Evolutionary conservation across 1,284 basidiomycete species (phyloP), one percentile per base, ranked within the genome.

Genomic region (Laetiporus sulphureus): DNA sequence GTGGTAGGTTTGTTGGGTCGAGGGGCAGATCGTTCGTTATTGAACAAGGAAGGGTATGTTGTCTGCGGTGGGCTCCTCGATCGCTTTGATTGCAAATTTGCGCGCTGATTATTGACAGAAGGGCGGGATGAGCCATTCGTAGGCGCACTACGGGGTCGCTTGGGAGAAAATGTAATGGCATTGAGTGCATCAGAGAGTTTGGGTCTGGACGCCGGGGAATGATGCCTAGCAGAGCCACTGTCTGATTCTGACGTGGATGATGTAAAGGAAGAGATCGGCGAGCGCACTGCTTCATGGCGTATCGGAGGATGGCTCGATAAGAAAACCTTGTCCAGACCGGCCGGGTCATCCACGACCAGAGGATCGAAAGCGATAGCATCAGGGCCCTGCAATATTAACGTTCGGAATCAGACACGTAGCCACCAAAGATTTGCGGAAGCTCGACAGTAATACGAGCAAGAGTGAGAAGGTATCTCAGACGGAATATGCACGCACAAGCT

Each of bases 151-250:
- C 79, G 73, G 0, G 82, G 84, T 10, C 83, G 73, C 54, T 79
- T 79, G 3, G 82, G 83, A 11, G 83, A 85, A 58, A 84, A 82
- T 0, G 76, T 71, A 27, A 79, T 71, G 21, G 73, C 73, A 18
- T 74, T 70, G 8, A 87, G 68, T 3, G 81, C 73, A 50, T 86
- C 83, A 2, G 79, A 69, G 20, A 87, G 67, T 53, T 75, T 81
- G 5, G 79, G 78, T 33, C 79, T 71, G 8, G 70, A 51, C 38
- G 50, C 46, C 3, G 39, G 44, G 27, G 51, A 49, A 36, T 55
- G 49, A n/a, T 51, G 46, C 36, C 55, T 45, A 20, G 60, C 61
- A 32, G 56, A 62, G 41, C 64, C n/a, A n/a, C n/a, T n/a, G n/a
- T n/a, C 61, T 22, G 72, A 67, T 40, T 72, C 72, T 5, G 52